Evolutionary conservation across 116 monocot species (phyloP).

Genomic region (Cymodocea nodosa): DNA sequence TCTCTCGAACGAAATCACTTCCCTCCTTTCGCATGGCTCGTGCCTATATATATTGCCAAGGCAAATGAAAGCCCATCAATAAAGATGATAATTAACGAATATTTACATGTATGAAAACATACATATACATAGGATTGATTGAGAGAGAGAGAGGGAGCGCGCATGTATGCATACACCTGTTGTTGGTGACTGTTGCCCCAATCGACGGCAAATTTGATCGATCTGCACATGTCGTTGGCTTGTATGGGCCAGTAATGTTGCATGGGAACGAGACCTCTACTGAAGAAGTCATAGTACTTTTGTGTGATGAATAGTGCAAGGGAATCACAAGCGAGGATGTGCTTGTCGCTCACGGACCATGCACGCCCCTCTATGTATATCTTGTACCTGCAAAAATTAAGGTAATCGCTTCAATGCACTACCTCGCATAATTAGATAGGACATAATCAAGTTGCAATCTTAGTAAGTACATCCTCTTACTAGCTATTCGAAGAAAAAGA

Average conservation of each 20-base stretch:
- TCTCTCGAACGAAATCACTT: slow-evolving; percentile 16
- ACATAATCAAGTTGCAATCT: too few species aligned
- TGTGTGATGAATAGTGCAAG: slow-evolving; percentile 11
- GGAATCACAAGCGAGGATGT: slow-evolving; percentile 22
- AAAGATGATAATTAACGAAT: too few species aligned
- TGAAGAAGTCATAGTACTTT: slow-evolving; percentile 20
- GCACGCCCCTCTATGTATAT: slow-evolving; percentile 24
- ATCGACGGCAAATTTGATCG: slow-evolving; percentile 29
- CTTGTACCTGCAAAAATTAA: slow-evolving; percentile 16
- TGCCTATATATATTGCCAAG: too few species aligned
- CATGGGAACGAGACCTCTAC: slow-evolving; percentile 14
- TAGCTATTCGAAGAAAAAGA: too few species aligned
- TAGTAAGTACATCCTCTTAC: too few species aligned
- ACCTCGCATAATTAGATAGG: too few species aligned
- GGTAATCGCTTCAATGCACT: too few species aligned
- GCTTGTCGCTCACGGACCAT: slow-evolving; percentile 31
- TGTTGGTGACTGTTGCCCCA: slow-evolving; percentile 24
- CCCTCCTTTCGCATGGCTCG: slow-evolving; percentile 20
- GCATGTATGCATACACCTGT: slow-evolving; percentile 7
- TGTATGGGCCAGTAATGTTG: slow-evolving; percentile 22
- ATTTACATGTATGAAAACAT: too few species aligned
- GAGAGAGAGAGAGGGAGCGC: too few species aligned
- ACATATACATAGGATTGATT: too few species aligned
- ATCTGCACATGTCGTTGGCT: slow-evolving; percentile 16
- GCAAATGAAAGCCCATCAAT: too few species aligned